Evolutionary conservation across 306 rosid species (phyloP).

Genomic region (Trifolium pratense): DNA sequence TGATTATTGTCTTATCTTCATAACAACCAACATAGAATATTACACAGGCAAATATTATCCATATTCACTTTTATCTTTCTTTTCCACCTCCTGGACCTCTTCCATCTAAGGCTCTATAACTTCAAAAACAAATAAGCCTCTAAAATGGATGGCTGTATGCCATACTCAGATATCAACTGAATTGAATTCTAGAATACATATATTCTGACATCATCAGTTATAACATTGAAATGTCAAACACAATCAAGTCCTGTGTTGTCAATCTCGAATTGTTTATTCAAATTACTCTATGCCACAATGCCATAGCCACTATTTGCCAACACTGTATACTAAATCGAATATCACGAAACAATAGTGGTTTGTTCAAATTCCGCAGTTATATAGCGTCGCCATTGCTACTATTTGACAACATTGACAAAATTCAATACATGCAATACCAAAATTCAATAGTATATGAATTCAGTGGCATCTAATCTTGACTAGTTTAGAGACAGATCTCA

Average conservation of each 20-base stretch:
- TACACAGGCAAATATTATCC: slow-evolving; percentile 8
- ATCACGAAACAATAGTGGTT: not conserved
- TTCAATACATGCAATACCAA: not conserved
- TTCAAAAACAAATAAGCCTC: slow-evolving; percentile 10
- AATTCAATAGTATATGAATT: slow-evolving; percentile 5
- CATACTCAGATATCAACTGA: slow-evolving; percentile 24
- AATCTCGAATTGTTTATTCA: not conserved
- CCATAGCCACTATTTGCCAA: not conserved
- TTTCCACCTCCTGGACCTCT: slow-evolving; percentile 2
- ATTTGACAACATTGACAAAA: slow-evolving; percentile 12
- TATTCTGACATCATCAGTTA: slow-evolving; percentile 17
- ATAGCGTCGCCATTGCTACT: not conserved
- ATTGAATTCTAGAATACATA: slow-evolving; percentile 6
- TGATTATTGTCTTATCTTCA: not conserved
- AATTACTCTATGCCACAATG: not conserved
- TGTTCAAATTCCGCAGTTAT: not conserved
- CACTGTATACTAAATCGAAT: not conserved
- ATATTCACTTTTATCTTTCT: not conserved
- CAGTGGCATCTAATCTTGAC: not conserved
- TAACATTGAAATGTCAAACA: slow-evolving; percentile 31
- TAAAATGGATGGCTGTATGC: not conserved
- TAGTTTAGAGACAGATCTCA: slow-evolving; percentile 10
- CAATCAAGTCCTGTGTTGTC: not conserved
- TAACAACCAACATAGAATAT: not conserved
- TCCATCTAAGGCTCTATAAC: not conserved